Base-by-base conservation (phyloP, 2,329 filamentous ascomycete species). In the Elsinoe fawcettii region DNA sequence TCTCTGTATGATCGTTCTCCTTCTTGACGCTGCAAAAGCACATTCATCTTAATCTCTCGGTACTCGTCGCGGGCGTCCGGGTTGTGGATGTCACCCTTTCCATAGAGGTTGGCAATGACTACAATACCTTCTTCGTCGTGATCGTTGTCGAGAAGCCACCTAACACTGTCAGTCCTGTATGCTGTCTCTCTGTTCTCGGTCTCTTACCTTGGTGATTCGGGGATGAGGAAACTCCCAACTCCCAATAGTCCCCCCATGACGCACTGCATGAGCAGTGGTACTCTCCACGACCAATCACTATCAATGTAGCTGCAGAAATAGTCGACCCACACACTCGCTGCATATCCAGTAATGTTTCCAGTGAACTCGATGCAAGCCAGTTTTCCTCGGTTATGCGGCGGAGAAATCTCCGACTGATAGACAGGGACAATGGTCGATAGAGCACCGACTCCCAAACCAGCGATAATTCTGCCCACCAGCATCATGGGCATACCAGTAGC, bases 91-190 rank as follows among this genome's bases (percentile, higher is more conserved):
- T 99, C 93, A 60, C 93, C 93, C 67, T 88, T 90, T 57, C 93
- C 93, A 67, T 97, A 97, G 5, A 99, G 79, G 69, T 97, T 97
- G 59, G 93, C 93, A 74, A 99, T 97, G 51, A 99, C 93, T 25
- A 96, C 86, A 73, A 99, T 96, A 55, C 93, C 93, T 71, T 99
- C 93, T 71, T 99, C 93, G 67, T 99, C 93, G 67, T 96, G 88
- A 65, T 99, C 93, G 68, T 96, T 96, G 69, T 99, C 93, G 49
- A 99, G 79, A 7, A 99, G 83, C 93, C 93, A 99, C 76, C 92
- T 93, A 63, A 7, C 11, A 12, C 37, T 30, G 47, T 9, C 34
- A 43, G 47, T 16, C 3, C n/a, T 55, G 56, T 56, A 47, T 30
- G n/a, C 51, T 51, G 34, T 12, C 5, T 16, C 59, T 57, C 5